These are phyloP conservation scores for Alternaria gaisen DNA, from an alignment of 2,329 filamentous ascomycete species.

Conservation along the genomic window DNA sequence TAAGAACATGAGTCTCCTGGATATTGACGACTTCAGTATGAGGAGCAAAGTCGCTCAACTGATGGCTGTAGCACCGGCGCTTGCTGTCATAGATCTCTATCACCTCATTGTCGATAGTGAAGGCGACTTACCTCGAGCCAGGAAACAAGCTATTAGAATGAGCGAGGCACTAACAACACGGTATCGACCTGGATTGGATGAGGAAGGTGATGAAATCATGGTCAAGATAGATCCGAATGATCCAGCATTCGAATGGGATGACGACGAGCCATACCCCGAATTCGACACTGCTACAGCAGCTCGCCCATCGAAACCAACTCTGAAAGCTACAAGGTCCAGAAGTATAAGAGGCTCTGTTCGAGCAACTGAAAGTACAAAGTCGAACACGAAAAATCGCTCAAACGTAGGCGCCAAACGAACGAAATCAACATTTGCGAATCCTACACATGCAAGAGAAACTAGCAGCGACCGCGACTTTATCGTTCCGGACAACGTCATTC, in stretches of 20 bases:
- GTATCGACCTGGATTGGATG: not conserved
- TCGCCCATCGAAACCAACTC: not conserved
- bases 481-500: constrained; percentile 1
- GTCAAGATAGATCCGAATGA: constrained; percentile 30
- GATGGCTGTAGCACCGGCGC: constrained; percentile 27
- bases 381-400: not conserved
- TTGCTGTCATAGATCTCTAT: constrained; percentile 27
- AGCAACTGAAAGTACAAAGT: not conserved
- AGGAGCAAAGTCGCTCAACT: constrained; percentile 28
- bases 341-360: not conserved
- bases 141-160: constrained; percentile 7
- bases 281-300: not conserved
- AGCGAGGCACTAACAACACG: not conserved
- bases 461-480: constrained; percentile 14
- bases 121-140: constrained; percentile 10
- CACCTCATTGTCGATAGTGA: constrained; percentile 25
- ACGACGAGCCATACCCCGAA: constrained; percentile 7
- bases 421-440: not conserved
- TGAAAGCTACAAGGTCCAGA: not conserved
- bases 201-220: constrained; percentile 15
- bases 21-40: constrained; percentile 23
- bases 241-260: constrained; percentile 23
- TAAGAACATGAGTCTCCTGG: constrained; percentile 14
- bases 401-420: not conserved
- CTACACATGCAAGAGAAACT: constrained; percentile 4